These are phyloP conservation scores for Colletotrichum sublineola DNA, from an alignment of 2,329 filamentous ascomycete species.

Conservation along the genomic window DNA sequence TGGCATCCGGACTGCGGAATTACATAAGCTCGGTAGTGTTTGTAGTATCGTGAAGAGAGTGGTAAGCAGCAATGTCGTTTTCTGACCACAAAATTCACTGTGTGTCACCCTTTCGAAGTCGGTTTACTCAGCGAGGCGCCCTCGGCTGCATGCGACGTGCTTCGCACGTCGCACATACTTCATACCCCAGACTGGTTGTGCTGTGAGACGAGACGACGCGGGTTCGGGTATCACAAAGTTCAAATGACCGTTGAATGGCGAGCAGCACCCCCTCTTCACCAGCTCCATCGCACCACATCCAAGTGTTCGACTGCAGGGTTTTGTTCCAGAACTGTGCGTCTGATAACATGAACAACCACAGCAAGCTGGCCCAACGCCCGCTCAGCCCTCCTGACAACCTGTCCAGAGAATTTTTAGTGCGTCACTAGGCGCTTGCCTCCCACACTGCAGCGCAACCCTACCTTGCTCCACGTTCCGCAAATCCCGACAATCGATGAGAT, in stretches of 20 bases:
- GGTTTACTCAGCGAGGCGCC: constrained; percentile 4
- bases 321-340: background rate
- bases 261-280: background rate
- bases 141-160: background rate
- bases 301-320: background rate
- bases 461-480: constrained; percentile 20
- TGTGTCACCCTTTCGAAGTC: background rate
- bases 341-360: background rate
- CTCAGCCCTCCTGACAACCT: constrained; percentile 30
- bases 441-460: constrained; percentile 20
- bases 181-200: constrained; percentile 19
- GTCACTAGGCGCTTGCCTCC: constrained; percentile 18
- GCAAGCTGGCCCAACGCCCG: background rate
- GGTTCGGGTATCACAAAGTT: background rate
- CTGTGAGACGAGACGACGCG: background rate
- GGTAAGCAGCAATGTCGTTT: constrained; percentile 15
- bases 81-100: background rate
- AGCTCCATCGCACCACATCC: background rate
- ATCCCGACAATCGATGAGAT: constrained; percentile 26
- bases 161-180: background rate
- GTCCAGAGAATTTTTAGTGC: constrained; percentile 37
- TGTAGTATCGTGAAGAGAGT: background rate
- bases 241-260: background rate
- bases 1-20: background rate
- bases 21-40: constrained; percentile 16